phyloP scores from a whole-genome alignment of 257 asterid genomes.

The Nemophila menziesii region DNA sequence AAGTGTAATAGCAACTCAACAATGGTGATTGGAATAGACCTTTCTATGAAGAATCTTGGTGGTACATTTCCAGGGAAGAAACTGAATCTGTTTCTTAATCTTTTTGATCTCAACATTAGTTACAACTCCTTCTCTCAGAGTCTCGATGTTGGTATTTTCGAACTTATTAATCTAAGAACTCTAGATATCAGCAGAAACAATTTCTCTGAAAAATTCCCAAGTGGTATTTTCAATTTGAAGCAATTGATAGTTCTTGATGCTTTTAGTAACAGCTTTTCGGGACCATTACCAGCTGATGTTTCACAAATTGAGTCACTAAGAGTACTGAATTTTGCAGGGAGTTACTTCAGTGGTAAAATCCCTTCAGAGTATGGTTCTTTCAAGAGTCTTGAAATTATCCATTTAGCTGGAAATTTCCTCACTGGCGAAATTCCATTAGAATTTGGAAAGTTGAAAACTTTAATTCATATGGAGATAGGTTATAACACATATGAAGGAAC shows the following conservation, averaged over 20 bases:
- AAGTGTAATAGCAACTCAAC: constrained; percentile 49
- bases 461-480: constrained; percentile 93
- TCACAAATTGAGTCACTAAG: constrained; percentile 38
- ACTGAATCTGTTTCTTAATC: constrained; percentile 38
- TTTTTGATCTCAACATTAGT: constrained; percentile 61
- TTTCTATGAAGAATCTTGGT: constrained; percentile 64
- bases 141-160: constrained; percentile 56
- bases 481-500: constrained; percentile 65
- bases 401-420: constrained; percentile 76
- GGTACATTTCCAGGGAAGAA: constrained; percentile 59
- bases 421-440: constrained; percentile 60
- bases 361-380: constrained; percentile 74
- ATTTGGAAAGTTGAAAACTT: constrained; percentile 44
- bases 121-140: constrained; percentile 54
- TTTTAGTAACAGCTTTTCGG: constrained; percentile 91
- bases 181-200: constrained; percentile 86
- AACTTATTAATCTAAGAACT: constrained; percentile 35
- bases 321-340: constrained; percentile 84
- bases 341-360: constrained; percentile 79
- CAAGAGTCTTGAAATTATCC: constrained; percentile 54
- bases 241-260: constrained; percentile 70
- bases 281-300: constrained; percentile 57
- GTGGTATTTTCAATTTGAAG: constrained; percentile 47
- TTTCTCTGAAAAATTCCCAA: constrained; percentile 76
- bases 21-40: constrained; percentile 46